phyloP scores from a whole-genome alignment of 257 asterid genomes.

The Scutellaria minor region DNA sequence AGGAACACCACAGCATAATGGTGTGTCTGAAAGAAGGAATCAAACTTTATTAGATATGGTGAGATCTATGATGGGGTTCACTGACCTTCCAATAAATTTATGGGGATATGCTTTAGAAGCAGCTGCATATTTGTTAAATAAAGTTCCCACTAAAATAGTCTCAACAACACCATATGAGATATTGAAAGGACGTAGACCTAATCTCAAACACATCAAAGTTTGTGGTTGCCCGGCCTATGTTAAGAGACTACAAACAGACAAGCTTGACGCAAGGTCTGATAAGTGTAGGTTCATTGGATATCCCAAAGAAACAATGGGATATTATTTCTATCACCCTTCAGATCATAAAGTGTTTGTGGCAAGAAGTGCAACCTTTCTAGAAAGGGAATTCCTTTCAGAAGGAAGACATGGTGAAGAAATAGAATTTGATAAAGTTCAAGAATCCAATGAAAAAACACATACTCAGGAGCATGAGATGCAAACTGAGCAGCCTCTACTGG shows the following conservation, averaged over 20 bases:
- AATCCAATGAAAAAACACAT: neutral
- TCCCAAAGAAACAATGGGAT: neutral
- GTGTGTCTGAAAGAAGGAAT: neutral
- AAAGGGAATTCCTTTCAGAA: no score
- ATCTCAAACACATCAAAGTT: slow-evolving; percentile 1
- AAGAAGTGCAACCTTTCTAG: no score
- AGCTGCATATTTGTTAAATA: neutral
- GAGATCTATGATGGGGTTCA: neutral
- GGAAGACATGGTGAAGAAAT: no score
- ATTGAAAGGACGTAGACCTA: neutral
- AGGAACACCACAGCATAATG: neutral
- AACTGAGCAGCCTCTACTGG: neutral
- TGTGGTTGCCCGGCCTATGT: neutral
- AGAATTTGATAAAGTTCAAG: no score
- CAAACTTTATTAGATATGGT: no score
- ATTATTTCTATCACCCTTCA: neutral
- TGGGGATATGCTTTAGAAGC: slow-evolving; percentile 9
- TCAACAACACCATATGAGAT: neutral
- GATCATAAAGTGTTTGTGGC: neutral
- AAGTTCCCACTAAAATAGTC: neutral
- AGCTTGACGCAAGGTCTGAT: neutral
- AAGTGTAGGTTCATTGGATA: neutral
- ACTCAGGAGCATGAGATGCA: neutral
- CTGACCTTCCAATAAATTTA: neutral
- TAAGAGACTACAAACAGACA: neutral